Percentiles rank a stretch among this genome's conserved stretches.
These are phyloP conservation scores for Leccinum subtestaceum DNA, from an alignment of 768 basidiomycete genomes.

Conservation along the genomic window DNA sequence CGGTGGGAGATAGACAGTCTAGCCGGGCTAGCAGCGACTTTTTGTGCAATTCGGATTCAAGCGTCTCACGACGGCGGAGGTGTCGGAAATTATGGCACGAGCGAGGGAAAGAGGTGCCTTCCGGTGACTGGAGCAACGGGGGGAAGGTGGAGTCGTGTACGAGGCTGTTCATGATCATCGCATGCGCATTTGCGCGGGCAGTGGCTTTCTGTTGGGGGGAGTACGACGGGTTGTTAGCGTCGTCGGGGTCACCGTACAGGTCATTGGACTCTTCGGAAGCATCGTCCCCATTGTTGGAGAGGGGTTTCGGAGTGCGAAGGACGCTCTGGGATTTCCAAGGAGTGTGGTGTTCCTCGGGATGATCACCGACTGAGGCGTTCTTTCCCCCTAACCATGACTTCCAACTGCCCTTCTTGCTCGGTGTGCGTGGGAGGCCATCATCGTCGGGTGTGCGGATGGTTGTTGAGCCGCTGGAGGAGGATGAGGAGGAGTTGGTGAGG, in stretches of 20 bases:
- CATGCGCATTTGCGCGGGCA: slow-evolving; percentile 39
- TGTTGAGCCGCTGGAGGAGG: slow-evolving; percentile 55
- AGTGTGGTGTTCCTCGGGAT: slow-evolving; percentile 22
- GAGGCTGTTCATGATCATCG: slow-evolving; percentile 48
- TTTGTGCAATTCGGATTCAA: slow-evolving; percentile 49
- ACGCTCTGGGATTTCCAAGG: slow-evolving; percentile 31
- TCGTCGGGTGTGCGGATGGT: slow-evolving; percentile 61
- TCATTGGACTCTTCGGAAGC: slow-evolving; percentile 39
- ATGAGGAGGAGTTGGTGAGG: slow-evolving; percentile 54
- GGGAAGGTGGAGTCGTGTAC: slow-evolving; percentile 38
- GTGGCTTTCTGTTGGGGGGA: slow-evolving; percentile 29
- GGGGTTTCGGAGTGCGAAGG: slow-evolving; percentile 21
- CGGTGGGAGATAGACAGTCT: slow-evolving; percentile 38
- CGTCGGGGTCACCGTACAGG: slow-evolving; percentile 27
- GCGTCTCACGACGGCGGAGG: slow-evolving; percentile 37
- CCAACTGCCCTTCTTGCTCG: slow-evolving; percentile 50
- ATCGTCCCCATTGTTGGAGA: slow-evolving; percentile 31
- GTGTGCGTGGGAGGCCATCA: slow-evolving; percentile 37
- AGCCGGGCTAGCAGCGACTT: slow-evolving; percentile 48
- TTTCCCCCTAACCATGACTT: slow-evolving; percentile 52
- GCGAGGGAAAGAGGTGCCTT: slow-evolving; percentile 47
- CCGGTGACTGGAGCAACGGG: slow-evolving; percentile 45
- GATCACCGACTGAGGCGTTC: slow-evolving; percentile 29
- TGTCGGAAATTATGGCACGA: slow-evolving; percentile 46
- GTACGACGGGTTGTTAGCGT: slow-evolving; percentile 10